A percentile compares a stretch with the other conserved stretches of the same genome.
Evolutionary conservation across 129 eudicot species (phyloP).

Genomic region (Dittrichia graveolens): DNA sequence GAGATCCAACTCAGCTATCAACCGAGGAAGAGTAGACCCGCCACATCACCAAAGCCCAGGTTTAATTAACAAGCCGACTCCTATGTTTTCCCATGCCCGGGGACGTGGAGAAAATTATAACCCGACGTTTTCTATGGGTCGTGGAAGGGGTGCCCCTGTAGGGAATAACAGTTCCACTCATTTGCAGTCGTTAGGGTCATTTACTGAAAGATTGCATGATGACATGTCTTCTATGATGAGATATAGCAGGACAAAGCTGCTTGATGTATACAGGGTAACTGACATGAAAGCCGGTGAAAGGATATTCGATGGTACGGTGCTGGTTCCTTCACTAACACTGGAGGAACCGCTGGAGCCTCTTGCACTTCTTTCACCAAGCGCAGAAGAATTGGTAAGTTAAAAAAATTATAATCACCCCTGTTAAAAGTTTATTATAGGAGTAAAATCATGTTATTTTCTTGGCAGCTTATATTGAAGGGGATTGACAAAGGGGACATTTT

Average conservation of each 20-base stretch:
- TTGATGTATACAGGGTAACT: constrained; percentile 70
- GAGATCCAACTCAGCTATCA: constrained; percentile 72
- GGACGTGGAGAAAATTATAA: constrained; percentile 68
- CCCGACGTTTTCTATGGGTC: constrained; percentile 57
- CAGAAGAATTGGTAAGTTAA: constrained; percentile 74
- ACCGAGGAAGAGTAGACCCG: constrained; percentile 71
- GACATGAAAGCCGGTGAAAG: constrained; percentile 46
- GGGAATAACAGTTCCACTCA: constrained; percentile 35
- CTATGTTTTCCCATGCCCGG: constrained; percentile 63
- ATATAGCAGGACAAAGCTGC: constrained; percentile 72
- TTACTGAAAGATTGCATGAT: constrained; percentile 44
- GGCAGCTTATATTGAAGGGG: constrained; percentile 74
- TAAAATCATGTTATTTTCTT: constrained; percentile 8
- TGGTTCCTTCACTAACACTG: constrained; percentile 75
- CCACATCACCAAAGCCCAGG: constrained; percentile 50
- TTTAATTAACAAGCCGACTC: constrained; percentile 48
- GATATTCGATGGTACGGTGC: constrained; percentile 45
- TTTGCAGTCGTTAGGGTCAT: constrained; percentile 41
- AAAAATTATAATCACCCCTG: not conserved
- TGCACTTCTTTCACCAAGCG: constrained; percentile 65
- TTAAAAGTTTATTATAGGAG: not conserved
- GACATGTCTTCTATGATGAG: constrained; percentile 46
- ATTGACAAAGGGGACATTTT: constrained; percentile 87
- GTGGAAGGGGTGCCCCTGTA: constrained; percentile 54
- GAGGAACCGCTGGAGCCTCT: constrained; percentile 79